Percentiles rank a stretch among this genome's conserved stretches.
Conservation (phyloP, 495 filamentous ascomycete genomes). For the Penicillium argentinense region DNA sequence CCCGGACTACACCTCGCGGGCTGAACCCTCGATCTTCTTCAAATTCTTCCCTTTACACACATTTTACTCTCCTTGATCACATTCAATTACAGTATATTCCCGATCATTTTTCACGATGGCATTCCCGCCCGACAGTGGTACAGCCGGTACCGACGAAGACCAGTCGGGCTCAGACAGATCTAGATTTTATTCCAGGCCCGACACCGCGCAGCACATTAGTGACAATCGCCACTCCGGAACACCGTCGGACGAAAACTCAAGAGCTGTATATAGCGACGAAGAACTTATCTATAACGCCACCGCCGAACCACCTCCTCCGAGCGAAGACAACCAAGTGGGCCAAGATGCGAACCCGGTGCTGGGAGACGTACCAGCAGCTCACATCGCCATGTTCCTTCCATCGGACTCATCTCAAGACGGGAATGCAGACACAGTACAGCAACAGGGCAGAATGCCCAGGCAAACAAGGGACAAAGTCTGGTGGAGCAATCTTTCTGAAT, state of each 20-base stretch:
- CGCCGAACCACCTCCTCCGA: constrained; percentile 24
- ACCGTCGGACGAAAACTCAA: constrained; percentile 19
- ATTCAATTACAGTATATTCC: not conserved
- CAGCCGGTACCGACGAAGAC: not conserved
- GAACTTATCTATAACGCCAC: constrained; percentile 45
- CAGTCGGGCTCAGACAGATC: constrained; percentile 4
- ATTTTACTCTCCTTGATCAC: too few relatives aligned
- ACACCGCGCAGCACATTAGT: constrained; percentile 5
- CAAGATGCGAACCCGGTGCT: constrained; percentile 16
- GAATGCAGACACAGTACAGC: not conserved
- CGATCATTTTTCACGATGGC: constrained; percentile 6
- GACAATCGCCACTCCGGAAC: constrained; percentile 12
- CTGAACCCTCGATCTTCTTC: not conserved
- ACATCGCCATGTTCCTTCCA: constrained; percentile 35
- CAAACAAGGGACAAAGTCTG: constrained; percentile 3
- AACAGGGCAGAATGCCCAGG: constrained; percentile 6
- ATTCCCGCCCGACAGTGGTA: not conserved
- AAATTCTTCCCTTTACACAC: too few relatives aligned
- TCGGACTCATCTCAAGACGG: constrained; percentile 9
- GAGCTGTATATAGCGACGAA: constrained; percentile 38
- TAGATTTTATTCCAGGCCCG: constrained; percentile 7
- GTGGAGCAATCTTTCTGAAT: constrained; percentile 16
- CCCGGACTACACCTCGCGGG: not conserved
- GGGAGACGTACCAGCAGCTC: constrained; percentile 31
- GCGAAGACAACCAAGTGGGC: constrained; percentile 14